Evolutionary conservation across 2,329 filamentous ascomycete genomes (phyloP), one percentile per base, ranked within the genome.

Genomic region (Ophiosphaerella narmari): DNA sequence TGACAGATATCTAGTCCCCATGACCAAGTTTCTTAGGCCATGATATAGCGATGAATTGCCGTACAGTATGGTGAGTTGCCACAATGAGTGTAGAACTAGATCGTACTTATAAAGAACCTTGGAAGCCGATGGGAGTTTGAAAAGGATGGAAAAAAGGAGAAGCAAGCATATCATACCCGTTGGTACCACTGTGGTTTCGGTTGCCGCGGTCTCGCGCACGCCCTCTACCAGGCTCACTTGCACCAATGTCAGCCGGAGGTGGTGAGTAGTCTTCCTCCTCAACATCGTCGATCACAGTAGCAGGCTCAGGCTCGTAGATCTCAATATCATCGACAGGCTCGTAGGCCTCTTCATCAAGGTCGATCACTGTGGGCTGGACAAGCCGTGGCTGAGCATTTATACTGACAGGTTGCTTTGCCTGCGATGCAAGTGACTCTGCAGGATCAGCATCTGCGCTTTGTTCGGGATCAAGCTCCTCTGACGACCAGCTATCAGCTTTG

Each of bases 401-500:
- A 51, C 54, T 56, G 36, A 54, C 56, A 46, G 57, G 50, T 45
- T 60, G 59, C 42, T 66, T 65, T 37, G 57, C 55, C 44, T 66
- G 68, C 37, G 59, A 58, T 33, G 59, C 63, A 48, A 69, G 63
- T 63, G 60, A 50, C 41, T 59, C 63, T 59, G 57, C 56, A 54
- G 51, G 60, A 63, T 70, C 64, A 70, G 65, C 63, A 63, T 55
- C 59, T 51, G 47, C 48, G 54, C 51, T 59, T 53, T 62, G 62
- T 55, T 62, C 64, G 54, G 55, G 49, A 54, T 71, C 70, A 66
- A 53, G 51, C 49, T 75, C 72, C 54, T 80, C 78, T 70, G 82
- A 79, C 69, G 83, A 76, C 57, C 91, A 96, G 72, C 92, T 89
- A 78, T 92, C 87, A 57, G 82, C 83, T 77, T 88, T 90, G 76